Evolutionary conservation across 2,329 filamentous ascomycete genomes (phyloP), one percentile per base, ranked within the genome.

Genomic region (Aspergillus pseudonomiae): DNA sequence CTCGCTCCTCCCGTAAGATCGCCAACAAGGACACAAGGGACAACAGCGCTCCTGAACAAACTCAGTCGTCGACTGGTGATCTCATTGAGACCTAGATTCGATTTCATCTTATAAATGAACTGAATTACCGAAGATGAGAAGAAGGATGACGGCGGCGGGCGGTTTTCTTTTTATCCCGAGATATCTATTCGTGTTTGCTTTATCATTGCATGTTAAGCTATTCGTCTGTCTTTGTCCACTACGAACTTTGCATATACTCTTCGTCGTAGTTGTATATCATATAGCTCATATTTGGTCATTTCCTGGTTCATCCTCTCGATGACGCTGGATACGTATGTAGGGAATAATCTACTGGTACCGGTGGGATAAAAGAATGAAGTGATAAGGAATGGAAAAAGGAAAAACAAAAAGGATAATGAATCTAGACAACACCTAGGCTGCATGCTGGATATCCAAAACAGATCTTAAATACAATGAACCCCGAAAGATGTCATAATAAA

Each of bases 1-100:
- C 90, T 75, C 85, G 91, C 28, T 77, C 79, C 11, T 74, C 71
- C 19, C 73, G 79, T 61, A 83, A 83, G 72, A 70, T 75, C 24
- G 71, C 77, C 53, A 80, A 74, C 67, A 83, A 83, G 76, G 81
- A 83, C 70, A 82, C 81, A 6, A 76, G 78, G 62, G 81, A 83
- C 64, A 81, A 79, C 68, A 73, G 74, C 32, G 74, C 70, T 53
- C 70, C 73, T 39, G 71, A 74, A 60, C 66, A 70, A 45, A 66
- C 67, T 43, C 69, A 71, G 43, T 64, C 71, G 26, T 69, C 76
- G 67, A 73, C 71, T n/a, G 39, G 39, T n/a, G 77, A 78, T 64
- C 69, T 82, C 62, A 80, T 82, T 57, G 80, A 82, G 63, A 72
- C 78, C 28, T 81, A 70, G 73, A 21, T 53, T 53, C 57, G 12